Evolutionary conservation across 1,139 yeast species (phyloP).

Genomic region (Yarrowia galli): DNA sequence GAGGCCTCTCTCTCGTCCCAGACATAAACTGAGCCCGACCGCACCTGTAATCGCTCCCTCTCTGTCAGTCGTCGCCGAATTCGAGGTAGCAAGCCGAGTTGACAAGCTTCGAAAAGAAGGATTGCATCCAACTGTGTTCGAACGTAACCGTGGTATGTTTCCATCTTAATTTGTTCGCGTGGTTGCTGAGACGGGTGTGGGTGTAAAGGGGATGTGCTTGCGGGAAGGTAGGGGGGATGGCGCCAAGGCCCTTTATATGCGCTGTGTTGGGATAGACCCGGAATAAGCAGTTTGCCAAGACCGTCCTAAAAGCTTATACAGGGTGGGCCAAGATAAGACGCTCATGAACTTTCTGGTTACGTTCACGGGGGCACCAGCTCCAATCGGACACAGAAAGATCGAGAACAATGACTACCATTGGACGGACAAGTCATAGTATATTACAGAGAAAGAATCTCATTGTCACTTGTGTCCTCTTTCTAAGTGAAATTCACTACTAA

Average conservation of each 20-base stretch:
- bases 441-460: too few species aligned
- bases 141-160: conserved; percentile 62
- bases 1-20: conserved; percentile 69
- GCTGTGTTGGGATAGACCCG: conserved; percentile 36
- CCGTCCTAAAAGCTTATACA: conserved; percentile 32
- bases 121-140: conserved; percentile 62
- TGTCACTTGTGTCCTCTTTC: too few species aligned
- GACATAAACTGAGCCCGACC: conserved; percentile 60
- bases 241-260: conserved; percentile 37
- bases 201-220: neutral
- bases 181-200: neutral
- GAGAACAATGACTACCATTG: too few species aligned
- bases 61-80: conserved; percentile 60
- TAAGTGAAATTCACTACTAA: too few species aligned
- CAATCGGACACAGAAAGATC: neutral
- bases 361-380: neutral
- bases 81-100: conserved; percentile 58
- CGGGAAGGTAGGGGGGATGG: conserved; percentile 22
- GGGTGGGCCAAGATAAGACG: conserved; percentile 38
- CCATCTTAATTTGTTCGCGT: conserved; percentile 48
- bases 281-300: conserved; percentile 38
- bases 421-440: too few species aligned
- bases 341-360: neutral
- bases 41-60: conserved; percentile 58
- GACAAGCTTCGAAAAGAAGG: conserved; percentile 62